A percentile compares a stretch with the other conserved stretches of the same genome.
These are phyloP conservation scores for Starmerella bombicola DNA, from an alignment of 805 yeast species.

Conservation along the genomic window DNA sequence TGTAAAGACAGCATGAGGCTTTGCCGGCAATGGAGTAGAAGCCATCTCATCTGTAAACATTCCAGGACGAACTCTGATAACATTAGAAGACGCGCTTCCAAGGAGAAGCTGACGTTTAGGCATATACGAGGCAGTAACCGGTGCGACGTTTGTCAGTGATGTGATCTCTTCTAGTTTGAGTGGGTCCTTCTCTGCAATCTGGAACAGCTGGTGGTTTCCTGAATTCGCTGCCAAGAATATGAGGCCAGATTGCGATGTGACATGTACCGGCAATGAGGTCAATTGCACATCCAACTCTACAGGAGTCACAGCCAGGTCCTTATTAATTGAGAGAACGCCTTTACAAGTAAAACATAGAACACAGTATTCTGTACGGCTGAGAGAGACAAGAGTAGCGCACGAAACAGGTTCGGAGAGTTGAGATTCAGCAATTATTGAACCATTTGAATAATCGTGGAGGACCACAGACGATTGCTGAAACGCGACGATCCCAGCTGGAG, in stretches of 20 bases:
- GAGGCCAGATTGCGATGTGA: conserved; percentile 42
- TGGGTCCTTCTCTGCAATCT: conserved; percentile 53
- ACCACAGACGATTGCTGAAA: conserved; percentile 35
- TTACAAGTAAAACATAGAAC: not conserved
- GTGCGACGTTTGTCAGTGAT: conserved; percentile 3
- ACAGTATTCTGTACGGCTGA: not conserved
- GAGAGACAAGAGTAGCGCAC: not conserved
- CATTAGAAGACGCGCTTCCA: conserved; percentile 20
- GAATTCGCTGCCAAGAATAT: conserved; percentile 52
- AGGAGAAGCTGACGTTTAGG: conserved; percentile 32
- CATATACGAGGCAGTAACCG: conserved; percentile 4
- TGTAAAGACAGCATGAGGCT: conserved; percentile 51
- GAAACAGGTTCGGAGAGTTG: not conserved
- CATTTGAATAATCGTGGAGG: not conserved
- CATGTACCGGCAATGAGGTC: not conserved
- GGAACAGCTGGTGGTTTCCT: conserved; percentile 58
- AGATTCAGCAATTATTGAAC: not conserved
- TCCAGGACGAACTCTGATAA: conserved; percentile 45
- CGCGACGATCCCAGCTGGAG: conserved; percentile 64
- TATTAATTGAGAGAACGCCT: too few species aligned
- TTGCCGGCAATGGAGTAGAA: conserved; percentile 54
- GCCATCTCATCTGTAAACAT: conserved; percentile 51
- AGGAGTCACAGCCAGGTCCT: not conserved
- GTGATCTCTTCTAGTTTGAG: conserved; percentile 9
- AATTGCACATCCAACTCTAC: not conserved